These are phyloP conservation scores for Trichophaea hybrida DNA, from an alignment of 2,329 filamentous ascomycete species.

Conservation along the genomic window DNA sequence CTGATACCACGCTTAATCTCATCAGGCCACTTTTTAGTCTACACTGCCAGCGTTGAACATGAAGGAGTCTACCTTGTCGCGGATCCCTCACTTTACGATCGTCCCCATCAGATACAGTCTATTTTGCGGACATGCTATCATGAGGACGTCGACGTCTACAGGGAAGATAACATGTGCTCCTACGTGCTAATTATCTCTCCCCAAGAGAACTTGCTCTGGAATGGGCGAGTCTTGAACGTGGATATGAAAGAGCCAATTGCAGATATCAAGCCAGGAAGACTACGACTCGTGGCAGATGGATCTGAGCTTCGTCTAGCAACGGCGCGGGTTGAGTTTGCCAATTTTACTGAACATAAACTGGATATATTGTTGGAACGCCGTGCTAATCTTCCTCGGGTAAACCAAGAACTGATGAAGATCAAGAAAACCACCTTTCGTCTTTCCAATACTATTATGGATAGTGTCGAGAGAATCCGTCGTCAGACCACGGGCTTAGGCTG, in stretches of 20 bases:
- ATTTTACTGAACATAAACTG: slow-evolving; percentile 67
- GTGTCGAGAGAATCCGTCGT: slow-evolving; percentile 77
- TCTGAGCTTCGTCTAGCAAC: slow-evolving; percentile 63
- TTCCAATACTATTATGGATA: slow-evolving; percentile 97
- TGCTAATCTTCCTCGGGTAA: slow-evolving; percentile 85
- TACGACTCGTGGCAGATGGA: slow-evolving; percentile 78
- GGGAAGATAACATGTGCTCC: slow-evolving; percentile 61
- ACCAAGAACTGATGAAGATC: slow-evolving; percentile 79
- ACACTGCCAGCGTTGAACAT: slow-evolving; percentile 53
- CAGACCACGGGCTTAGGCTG: slow-evolving; percentile 76
- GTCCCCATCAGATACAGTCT: slow-evolving; percentile 67
- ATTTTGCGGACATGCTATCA: slow-evolving; percentile 71
- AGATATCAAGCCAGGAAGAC: slow-evolving; percentile 72
- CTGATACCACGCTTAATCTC: slow-evolving; percentile 68
- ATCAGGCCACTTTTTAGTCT: slow-evolving; percentile 76
- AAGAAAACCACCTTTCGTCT: slow-evolving; percentile 92
- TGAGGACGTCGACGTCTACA: slow-evolving; percentile 42
- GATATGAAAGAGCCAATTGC: slow-evolving; percentile 62
- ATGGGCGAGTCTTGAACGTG: slow-evolving; percentile 58
- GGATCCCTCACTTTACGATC: slow-evolving; percentile 60
- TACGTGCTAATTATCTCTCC: slow-evolving; percentile 78
- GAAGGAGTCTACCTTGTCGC: slow-evolving; percentile 73
- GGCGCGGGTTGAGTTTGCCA: slow-evolving; percentile 63
- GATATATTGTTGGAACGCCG: slow-evolving; percentile 83
- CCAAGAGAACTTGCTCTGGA: slow-evolving; percentile 66